Conservation (phyloP, 139 green algal genomes). For the Desmodesmus armatus region DNA sequence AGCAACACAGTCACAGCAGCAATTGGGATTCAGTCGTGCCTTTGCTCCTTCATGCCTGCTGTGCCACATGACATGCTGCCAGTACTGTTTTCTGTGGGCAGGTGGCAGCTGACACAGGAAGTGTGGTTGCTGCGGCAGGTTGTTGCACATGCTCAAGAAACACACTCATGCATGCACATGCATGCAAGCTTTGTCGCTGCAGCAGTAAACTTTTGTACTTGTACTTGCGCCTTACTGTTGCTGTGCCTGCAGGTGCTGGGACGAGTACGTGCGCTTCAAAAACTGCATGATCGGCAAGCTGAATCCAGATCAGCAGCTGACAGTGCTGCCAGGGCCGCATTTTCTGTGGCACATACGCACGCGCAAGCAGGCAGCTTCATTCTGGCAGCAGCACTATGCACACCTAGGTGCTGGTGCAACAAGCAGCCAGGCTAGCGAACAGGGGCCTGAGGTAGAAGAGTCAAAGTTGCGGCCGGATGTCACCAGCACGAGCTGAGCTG, state of each 20-base stretch:
- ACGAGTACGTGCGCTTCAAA: conserved; percentile 39
- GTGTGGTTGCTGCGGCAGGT: too few relatives aligned
- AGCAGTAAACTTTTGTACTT: neutral
- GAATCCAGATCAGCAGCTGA: conserved; percentile 37
- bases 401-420: conserved; percentile 34
- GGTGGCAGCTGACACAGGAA: too few relatives aligned
- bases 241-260: conserved; percentile 39
- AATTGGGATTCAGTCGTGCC: too few relatives aligned
- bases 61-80: too few relatives aligned
- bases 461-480: conserved; percentile 3
- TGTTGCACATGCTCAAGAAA: too few relatives aligned
- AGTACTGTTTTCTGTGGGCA: too few relatives aligned
- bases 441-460: neutral
- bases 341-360: conserved; percentile 43
- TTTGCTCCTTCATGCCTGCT: too few relatives aligned
- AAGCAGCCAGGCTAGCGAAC: neutral
- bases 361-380: conserved; percentile 30
- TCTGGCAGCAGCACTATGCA: conserved; percentile 38
- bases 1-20: too few relatives aligned
- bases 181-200: neutral
- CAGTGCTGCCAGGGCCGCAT: conserved; percentile 36
- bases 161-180: too few relatives aligned
- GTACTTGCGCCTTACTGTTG: too few relatives aligned
- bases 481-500: too few relatives aligned
- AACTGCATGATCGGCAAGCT: conserved; percentile 48